phyloP scores from a whole-genome alignment of 1,139 yeast genomes.

The Candida dubliniensis region DNA sequence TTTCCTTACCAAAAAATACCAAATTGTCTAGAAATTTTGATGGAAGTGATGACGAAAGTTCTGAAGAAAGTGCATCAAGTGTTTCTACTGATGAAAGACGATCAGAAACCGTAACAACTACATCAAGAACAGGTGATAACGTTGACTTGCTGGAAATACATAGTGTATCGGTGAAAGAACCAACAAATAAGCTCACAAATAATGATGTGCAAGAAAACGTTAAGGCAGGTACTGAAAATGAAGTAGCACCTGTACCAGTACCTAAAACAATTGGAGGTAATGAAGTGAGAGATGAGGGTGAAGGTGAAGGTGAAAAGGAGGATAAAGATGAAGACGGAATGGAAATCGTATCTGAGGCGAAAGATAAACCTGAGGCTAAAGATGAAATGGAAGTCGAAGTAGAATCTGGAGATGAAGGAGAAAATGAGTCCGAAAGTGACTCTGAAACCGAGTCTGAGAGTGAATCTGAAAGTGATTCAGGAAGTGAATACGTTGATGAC shows the following conservation, averaged over 20 bases:
- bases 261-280: neutral
- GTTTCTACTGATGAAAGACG: neutral
- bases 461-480: conserved; percentile 2
- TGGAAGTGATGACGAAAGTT: neutral
- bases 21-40: neutral
- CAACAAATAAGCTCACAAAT: too few species aligned
- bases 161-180: too few species aligned
- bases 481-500: neutral
- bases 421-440: neutral
- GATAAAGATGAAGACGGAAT: neutral
- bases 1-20: conserved; percentile 1
- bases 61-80: neutral
- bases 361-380: neutral
- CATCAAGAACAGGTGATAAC: neutral
- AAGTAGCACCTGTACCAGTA: too few species aligned
- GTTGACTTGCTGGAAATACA: neutral
- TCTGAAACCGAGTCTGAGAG: conserved; percentile 1
- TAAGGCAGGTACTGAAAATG: too few species aligned
- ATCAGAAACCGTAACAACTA: neutral
- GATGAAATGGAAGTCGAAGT: neutral
- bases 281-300: neutral
- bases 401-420: neutral
- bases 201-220: neutral
- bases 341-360: neutral
- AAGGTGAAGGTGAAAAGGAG: neutral